phyloP scores from a whole-genome alignment of 2,329 filamentous ascomycete genomes.

The Cladosporium phlei region DNA sequence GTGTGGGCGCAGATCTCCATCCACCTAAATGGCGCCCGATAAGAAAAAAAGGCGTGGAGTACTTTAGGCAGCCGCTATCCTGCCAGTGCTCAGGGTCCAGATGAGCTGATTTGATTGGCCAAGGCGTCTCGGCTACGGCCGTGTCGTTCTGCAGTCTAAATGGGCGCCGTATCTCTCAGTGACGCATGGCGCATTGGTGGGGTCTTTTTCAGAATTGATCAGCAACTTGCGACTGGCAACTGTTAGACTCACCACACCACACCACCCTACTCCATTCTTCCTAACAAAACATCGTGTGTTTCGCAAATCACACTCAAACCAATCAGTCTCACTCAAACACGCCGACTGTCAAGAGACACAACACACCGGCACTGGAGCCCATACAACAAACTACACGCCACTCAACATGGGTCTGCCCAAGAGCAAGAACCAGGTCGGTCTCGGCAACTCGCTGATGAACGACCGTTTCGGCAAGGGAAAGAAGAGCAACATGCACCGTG shows the following conservation, averaged over 20 bases:
- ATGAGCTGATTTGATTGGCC: not conserved
- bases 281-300: too few relatives aligned
- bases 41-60: constrained; percentile 2
- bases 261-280: too few relatives aligned
- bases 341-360: not conserved
- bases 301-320: not conserved
- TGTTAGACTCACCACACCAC: too few relatives aligned
- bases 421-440: constrained; percentile 88
- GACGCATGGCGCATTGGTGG: constrained; percentile 7
- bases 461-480: constrained; percentile 95
- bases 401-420: constrained; percentile 70
- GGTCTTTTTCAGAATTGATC: constrained; percentile 7
- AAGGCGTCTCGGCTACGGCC: not conserved
- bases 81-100: not conserved
- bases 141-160: not conserved
- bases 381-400: constrained; percentile 12
- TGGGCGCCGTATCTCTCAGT: constrained; percentile 6
- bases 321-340: not conserved
- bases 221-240: not conserved
- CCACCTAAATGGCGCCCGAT: constrained; percentile 4
- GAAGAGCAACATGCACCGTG: constrained; percentile 73
- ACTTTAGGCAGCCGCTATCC: not conserved
- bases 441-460: constrained; percentile 98
- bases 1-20: not conserved
- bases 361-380: not conserved